These are phyloP conservation scores for Paulownia fortunei DNA, from an alignment of 257 asterid genomes.

Conservation along the genomic window DNA sequence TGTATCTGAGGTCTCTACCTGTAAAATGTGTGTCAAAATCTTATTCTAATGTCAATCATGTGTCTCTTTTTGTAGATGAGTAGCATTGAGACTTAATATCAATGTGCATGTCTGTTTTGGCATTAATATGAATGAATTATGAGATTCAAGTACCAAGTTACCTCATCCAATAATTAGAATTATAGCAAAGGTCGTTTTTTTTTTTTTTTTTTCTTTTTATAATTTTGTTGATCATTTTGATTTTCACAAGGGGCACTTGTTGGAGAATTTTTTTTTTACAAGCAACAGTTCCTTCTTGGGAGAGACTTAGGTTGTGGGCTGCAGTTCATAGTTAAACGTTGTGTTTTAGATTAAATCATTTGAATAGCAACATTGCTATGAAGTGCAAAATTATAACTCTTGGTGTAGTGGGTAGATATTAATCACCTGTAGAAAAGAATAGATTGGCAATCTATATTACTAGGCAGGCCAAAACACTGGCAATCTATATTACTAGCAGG, in stretches of 20 bases:
- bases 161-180: neutral
- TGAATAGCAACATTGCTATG: neutral
- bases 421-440: no score
- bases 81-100: neutral
- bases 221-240: neutral
- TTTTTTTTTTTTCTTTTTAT: no score
- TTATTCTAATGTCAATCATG: neutral
- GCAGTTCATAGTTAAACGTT: neutral
- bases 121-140: neutral
- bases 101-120: neutral
- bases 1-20: neutral
- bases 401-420: neutral
- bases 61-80: neutral
- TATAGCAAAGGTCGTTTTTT: neutral
- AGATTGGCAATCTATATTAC: no score
- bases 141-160: neutral
- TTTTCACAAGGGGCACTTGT: neutral
- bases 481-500: neutral
- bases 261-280: neutral
- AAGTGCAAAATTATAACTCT: neutral
- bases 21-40: neutral
- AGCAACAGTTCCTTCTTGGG: neutral
- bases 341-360: neutral
- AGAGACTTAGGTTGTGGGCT: neutral
- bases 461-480: neutral